Evolutionary conservation across 176 grass and related monocot genomes (phyloP).

Genomic region (Puccinellia tenuiflora): DNA sequence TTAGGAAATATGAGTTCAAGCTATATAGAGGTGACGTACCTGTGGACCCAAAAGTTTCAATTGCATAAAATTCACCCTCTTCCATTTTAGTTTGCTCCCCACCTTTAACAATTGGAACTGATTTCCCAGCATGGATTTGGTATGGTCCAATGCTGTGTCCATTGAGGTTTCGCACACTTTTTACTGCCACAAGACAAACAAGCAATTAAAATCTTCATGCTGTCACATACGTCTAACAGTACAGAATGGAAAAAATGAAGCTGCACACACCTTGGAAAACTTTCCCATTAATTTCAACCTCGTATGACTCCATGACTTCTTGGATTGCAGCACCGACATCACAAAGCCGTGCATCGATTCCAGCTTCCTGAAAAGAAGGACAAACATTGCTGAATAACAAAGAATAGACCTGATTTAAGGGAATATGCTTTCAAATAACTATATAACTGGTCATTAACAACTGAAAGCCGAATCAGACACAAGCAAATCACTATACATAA

Average conservation of each 20-base stretch:
- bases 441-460: no score
- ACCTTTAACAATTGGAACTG: conserved; percentile 92
- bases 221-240: neutral
- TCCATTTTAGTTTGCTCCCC: conserved; percentile 99
- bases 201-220: neutral
- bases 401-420: neutral
- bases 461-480: neutral
- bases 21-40: conserved; percentile 30
- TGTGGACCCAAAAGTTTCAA: conserved; percentile 97
- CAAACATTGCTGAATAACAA: neutral
- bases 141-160: conserved; percentile 98
- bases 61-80: conserved; percentile 95
- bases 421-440: no score
- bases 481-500: neutral
- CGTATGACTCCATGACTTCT: conserved; percentile 99
- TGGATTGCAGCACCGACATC: conserved; percentile 98
- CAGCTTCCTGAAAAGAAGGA: conserved; percentile 69
- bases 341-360: conserved; percentile 91
- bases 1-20: neutral
- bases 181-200: conserved; percentile 50
- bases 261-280: conserved; percentile 72
- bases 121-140: conserved; percentile 96
- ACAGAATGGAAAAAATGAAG: neutral
- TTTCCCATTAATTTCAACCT: conserved; percentile 98
- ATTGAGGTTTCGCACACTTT: conserved; percentile 94